Conservation (phyloP, 139 green algal species). For the Trebouxia sp. region DNA sequence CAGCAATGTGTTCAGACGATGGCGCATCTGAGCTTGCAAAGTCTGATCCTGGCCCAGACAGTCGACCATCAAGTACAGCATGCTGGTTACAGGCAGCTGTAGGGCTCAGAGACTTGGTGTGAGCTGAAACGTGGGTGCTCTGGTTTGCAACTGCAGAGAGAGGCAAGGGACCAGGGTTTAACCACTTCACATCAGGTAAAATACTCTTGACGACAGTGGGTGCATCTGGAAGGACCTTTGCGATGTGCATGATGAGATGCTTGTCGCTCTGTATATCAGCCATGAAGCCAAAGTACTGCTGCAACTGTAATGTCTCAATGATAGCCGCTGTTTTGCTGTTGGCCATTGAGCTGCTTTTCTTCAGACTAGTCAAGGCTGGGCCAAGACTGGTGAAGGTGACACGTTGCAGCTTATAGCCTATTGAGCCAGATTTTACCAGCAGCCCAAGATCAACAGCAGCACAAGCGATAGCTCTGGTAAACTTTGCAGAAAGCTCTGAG, state of each 20-base stretch:
- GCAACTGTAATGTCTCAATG: not conserved
- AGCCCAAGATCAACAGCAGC: slow-evolving; percentile 13
- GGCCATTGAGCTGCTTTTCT: not conserved
- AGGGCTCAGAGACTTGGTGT: no score
- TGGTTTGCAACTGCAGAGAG: not conserved
- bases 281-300: not conserved
- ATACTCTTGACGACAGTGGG: not conserved
- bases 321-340: not conserved
- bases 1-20: no score
- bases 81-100: not conserved
- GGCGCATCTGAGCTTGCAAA: no score
- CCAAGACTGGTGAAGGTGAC: not conserved
- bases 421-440: not conserved
- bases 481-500: not conserved
- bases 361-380: not conserved
- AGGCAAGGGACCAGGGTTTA: no score
- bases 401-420: not conserved
- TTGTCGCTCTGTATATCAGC: not conserved
- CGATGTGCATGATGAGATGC: not conserved
- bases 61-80: no score
- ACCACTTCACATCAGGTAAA: not conserved
- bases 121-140: not conserved
- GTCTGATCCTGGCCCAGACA: no score
- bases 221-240: not conserved
- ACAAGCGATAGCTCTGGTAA: not conserved